Evolutionary conservation across 148 eudicot genomes (phyloP).

Genomic region (Suaeda aralocaspica): DNA sequence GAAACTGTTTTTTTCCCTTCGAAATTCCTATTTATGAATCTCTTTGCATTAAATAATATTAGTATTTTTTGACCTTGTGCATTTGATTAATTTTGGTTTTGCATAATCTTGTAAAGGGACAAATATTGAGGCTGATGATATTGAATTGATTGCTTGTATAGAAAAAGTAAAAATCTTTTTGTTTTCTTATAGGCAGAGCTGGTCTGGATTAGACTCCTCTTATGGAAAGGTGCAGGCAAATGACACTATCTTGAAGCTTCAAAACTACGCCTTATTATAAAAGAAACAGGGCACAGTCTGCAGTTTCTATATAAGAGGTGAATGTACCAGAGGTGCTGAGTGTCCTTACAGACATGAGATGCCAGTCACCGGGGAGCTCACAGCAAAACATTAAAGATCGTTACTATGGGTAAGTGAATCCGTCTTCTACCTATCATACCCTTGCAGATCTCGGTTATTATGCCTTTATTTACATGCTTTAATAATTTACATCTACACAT

Average conservation of each 20-base stretch:
- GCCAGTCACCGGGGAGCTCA: constrained; percentile 91
- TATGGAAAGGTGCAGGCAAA: constrained; percentile 72
- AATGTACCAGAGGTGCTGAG: constrained; percentile 98
- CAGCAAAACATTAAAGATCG: constrained; percentile 98
- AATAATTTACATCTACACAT: too few relatives aligned
- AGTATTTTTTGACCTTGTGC: too few relatives aligned
- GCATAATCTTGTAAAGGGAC: too few relatives aligned
- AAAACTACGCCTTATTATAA: constrained; percentile 92
- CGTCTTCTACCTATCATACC: background rate
- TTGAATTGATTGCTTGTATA: too few relatives aligned
- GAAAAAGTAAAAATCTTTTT: background rate
- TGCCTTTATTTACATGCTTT: too few relatives aligned
- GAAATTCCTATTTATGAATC: too few relatives aligned
- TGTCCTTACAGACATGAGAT: constrained; percentile 98
- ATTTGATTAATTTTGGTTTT: too few relatives aligned
- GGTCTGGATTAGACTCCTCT: constrained; percentile 94
- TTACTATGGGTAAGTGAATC: constrained; percentile 75
- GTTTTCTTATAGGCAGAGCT: constrained; percentile 62
- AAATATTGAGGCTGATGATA: too few relatives aligned
- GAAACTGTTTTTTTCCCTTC: too few relatives aligned
- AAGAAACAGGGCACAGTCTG: constrained; percentile 97
- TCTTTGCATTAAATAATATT: too few relatives aligned
- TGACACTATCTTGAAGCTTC: constrained; percentile 91
- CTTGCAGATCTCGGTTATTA: too few relatives aligned
- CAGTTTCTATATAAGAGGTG: constrained; percentile 86